Evolutionary conservation across 2,329 filamentous ascomycete genomes (phyloP).

Genomic region (Colletotrichum sp.): DNA sequence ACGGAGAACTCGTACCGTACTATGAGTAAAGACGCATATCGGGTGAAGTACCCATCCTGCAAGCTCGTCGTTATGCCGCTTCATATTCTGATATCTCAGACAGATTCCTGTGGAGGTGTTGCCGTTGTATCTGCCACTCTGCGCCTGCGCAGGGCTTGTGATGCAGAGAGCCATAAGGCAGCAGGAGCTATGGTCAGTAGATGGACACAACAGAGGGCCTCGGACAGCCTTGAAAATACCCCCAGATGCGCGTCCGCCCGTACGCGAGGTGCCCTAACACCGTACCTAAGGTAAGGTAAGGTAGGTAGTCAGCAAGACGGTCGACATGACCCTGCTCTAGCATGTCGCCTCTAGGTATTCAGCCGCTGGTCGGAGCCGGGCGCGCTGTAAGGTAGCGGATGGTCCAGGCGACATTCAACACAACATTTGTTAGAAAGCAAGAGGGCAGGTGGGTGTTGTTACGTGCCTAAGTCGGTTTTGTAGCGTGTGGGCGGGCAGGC

Average conservation of each 20-base stretch:
- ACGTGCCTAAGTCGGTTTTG: background rate
- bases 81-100: background rate
- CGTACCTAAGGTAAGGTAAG: background rate
- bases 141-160: background rate
- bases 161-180: background rate
- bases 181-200: background rate
- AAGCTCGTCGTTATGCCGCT: background rate
- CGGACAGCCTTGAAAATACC: background rate
- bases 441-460: background rate
- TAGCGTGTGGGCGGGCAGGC: background rate
- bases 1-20: background rate
- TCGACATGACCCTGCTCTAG: background rate
- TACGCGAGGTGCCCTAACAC: background rate
- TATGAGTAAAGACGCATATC: background rate
- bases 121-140: background rate
- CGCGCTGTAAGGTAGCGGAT: background rate
- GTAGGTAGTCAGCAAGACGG: background rate
- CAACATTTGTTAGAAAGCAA: background rate
- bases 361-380: background rate
- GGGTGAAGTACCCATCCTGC: conserved; percentile 11
- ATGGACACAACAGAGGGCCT: background rate
- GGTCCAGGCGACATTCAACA: background rate
- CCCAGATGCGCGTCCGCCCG: background rate
- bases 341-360: background rate
- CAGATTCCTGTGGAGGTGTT: background rate